A percentile compares a stretch with the other conserved stretches of the same genome.
phyloP scores from a whole-genome alignment of 495 filamentous ascomycete species.

The Penicillium pancosmium region DNA sequence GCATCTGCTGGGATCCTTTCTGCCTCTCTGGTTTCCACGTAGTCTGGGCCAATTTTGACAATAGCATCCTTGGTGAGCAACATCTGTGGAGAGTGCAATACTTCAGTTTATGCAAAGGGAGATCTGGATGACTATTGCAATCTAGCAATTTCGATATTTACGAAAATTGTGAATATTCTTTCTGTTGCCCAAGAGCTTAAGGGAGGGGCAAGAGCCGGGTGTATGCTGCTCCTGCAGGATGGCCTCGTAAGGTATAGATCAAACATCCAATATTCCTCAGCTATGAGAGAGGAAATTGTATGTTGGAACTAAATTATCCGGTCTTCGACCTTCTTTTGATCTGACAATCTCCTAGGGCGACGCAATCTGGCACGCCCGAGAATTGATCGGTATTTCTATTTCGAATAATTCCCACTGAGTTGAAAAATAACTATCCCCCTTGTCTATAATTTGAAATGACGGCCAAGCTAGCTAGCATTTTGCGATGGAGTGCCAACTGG shows the following conservation, averaged over 20 bases:
- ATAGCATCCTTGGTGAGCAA: slow-evolving; percentile 51
- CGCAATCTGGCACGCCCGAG: slow-evolving; percentile 16
- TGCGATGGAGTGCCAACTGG: slow-evolving; percentile 15
- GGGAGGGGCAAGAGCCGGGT: slow-evolving; percentile 2
- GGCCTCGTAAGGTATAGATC: slow-evolving; percentile 1
- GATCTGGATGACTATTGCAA: slow-evolving; percentile 21
- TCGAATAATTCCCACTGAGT: slow-evolving; percentile 19
- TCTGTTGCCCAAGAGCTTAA: neutral
- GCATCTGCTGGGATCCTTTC: slow-evolving; percentile 50
- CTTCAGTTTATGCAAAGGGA: slow-evolving; percentile 10
- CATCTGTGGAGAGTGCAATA: slow-evolving; percentile 43
- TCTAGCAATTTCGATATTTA: slow-evolving; percentile 15
- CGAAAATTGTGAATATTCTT: slow-evolving; percentile 17
- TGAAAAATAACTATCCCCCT: neutral
- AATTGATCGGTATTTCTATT: slow-evolving; percentile 13
- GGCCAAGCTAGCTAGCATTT: neutral
- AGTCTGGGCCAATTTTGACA: slow-evolving; percentile 31
- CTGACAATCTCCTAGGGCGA: neutral
- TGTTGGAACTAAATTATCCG: neutral
- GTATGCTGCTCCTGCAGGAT: slow-evolving; percentile 16
- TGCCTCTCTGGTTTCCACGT: slow-evolving; percentile 41
- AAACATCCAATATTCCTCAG: neutral
- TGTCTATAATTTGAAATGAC: neutral
- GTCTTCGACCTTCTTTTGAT: neutral
- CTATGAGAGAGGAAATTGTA: neutral